Evolutionary conservation across 768 basidiomycete species (phyloP).

Genomic region (Panus rudis): DNA sequence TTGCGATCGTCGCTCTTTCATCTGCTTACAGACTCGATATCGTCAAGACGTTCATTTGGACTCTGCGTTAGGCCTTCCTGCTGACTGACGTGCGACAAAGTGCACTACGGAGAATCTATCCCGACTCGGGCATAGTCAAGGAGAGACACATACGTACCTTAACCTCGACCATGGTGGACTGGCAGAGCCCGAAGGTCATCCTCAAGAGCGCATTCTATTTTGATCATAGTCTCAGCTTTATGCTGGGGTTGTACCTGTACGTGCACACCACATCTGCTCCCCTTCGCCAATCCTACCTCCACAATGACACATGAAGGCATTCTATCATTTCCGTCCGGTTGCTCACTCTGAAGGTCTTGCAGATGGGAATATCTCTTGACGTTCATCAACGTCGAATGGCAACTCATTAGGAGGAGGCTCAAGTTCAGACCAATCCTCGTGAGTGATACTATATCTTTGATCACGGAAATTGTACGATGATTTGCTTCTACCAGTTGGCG

Average conservation of each 20-base stretch:
- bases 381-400: slow-evolving; percentile 1
- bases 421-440: neutral
- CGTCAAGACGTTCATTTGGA: neutral
- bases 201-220: neutral
- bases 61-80: neutral
- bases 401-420: neutral
- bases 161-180: slow-evolving; percentile 4
- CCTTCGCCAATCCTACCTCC: neutral
- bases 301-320: neutral
- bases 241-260: slow-evolving; percentile 7
- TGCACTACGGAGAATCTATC: neutral
- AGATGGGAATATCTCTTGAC: slow-evolving; percentile 8
- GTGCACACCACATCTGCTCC: neutral
- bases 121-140: neutral
- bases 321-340: neutral
- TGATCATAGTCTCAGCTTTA: neutral
- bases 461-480: neutral
- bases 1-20: slow-evolving; percentile 40
- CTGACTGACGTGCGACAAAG: neutral
- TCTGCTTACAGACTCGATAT: slow-evolving; percentile 24
- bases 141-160: neutral
- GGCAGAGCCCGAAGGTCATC: slow-evolving; percentile 1
- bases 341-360: neutral
- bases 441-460: neutral
- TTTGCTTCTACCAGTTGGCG: neutral